Evolutionary conservation across 2,329 filamentous ascomycete genomes (phyloP), one percentile per base, ranked within the genome.

Genomic region (Bipolaris cookei): DNA sequence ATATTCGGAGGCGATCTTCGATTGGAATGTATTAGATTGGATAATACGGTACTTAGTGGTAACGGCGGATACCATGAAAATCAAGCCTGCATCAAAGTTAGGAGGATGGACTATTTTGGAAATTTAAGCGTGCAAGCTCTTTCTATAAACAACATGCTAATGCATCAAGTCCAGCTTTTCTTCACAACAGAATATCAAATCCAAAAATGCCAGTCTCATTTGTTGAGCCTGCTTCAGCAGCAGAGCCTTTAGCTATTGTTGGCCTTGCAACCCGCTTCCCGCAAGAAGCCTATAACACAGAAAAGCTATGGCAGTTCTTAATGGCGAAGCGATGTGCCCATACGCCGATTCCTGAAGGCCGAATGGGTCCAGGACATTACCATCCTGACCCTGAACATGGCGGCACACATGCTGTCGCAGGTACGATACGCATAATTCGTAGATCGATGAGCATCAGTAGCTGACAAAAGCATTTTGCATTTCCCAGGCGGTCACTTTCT

Each of bases 401-500:
- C 13, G 44, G 44, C 3, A 47, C 44, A 37, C 44, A 47, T 37
- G 44, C 44, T 25, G 34, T 34, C n/a, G n/a, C 35, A 47, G 44
- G 44, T 37, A 37, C 23, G 30, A n/a, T 10, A 13, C 16, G 11
- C 43, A 18, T 6, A n/a, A 6, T 28, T 1, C 7, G 5, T 28
- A 44, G 20, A 44, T 16, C 5, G 8, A n/a, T 7, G 10, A 5
- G 34, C 10, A 35, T 3, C 2, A 23, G 10, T 11, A 34, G n/a
- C 25, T 34, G 8, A 35, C 13, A n/a, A n/a, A 21, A 23, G 7
- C 11, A 25, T 47, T 6, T 37, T 18, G 21, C 6, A 13, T 16
- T 7, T 37, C 3, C 23, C n/a, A 47, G 46, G 46, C 7, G 46
- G 46, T 18, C 51, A 69, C 39, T 60, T 70, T 3, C 58, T 72